Percentiles rank a stretch among this genome's conserved stretches.
Evolutionary conservation across 805 yeast species (phyloP).

Genomic region (Candida taoyuanica): DNA sequence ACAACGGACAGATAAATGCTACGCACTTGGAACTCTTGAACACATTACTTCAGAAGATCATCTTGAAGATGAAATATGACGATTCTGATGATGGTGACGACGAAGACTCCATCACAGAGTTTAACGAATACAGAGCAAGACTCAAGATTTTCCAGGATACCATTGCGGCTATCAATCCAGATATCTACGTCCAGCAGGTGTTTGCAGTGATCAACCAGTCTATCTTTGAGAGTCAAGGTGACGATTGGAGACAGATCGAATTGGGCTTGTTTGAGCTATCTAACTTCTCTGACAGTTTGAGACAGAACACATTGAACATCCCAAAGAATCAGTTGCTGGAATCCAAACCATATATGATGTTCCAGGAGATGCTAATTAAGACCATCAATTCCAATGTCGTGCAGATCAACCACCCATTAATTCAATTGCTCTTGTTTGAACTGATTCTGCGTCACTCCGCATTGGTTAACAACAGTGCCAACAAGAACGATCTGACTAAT

Average conservation of each 20-base stretch:
- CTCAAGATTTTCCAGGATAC: constrained; percentile 82
- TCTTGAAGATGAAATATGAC: constrained; percentile 77
- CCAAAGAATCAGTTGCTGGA: constrained; percentile 61
- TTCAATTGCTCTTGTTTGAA: constrained; percentile 81
- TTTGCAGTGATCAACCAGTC: constrained; percentile 55
- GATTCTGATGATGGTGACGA: constrained; percentile 69
- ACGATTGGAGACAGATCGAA: constrained; percentile 79
- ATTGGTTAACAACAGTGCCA: constrained; percentile 44
- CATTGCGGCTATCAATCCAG: constrained; percentile 56
- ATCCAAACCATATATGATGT: constrained; percentile 59
- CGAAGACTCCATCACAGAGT: constrained; percentile 72
- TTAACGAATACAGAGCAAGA: constrained; percentile 70
- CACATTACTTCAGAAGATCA: constrained; percentile 61
- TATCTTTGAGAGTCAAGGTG: constrained; percentile 30
- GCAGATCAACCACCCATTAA: constrained; percentile 68
- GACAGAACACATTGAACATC: constrained; percentile 69
- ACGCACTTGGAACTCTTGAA: constrained; percentile 50
- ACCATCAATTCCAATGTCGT: constrained; percentile 44
- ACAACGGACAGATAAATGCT: constrained; percentile 33
- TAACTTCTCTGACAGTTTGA: constrained; percentile 72
- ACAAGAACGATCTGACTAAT: constrained; percentile 48
- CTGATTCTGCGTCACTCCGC: constrained; percentile 74
- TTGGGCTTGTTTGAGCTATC: constrained; percentile 80
- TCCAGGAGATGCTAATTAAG: constrained; percentile 52
- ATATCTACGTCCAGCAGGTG: constrained; percentile 54